Conservation (phyloP, 139 green algal genomes). For the Desmodesmus armatus region DNA sequence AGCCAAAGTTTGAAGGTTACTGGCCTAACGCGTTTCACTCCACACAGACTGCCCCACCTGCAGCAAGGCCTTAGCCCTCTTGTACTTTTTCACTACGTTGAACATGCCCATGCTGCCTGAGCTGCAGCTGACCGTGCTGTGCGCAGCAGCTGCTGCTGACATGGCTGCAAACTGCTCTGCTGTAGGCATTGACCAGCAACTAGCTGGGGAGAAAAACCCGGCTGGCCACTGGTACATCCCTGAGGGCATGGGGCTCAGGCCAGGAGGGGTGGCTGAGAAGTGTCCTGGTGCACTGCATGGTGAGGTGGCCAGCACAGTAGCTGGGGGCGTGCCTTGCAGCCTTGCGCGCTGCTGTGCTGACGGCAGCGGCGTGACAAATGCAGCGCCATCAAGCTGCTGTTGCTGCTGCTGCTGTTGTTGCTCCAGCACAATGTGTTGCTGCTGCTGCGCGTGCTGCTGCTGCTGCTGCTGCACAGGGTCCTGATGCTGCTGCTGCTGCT, state of each 20-base stretch:
- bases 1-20: not conserved
- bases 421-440: too few relatives aligned
- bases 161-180: not conserved
- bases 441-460: constrained; percentile 11
- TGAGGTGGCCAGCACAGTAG: too few relatives aligned
- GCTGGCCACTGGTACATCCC: too few relatives aligned
- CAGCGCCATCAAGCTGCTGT: too few relatives aligned
- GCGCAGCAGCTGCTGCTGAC: not conserved
- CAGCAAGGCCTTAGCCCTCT: constrained; percentile 26
- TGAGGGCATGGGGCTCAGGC: too few relatives aligned
- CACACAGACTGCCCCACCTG: too few relatives aligned
- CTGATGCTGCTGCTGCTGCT: constrained; percentile 16
- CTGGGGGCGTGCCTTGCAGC: too few relatives aligned
- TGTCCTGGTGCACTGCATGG: too few relatives aligned
- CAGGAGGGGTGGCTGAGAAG: too few relatives aligned
- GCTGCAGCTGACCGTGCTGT: constrained; percentile 13
- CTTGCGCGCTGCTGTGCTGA: not conserved
- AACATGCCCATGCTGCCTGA: not conserved
- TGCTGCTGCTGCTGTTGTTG: not conserved
- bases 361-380: too few relatives aligned
- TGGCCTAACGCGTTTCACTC: not conserved
- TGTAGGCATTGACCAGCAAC: not conserved
- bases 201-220: not conserved
- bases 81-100: constrained; percentile 35
- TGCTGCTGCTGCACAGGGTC: not conserved